Conservation (phyloP, 352 stramenopile species). For the Phytophthora pistaciae region DNA sequence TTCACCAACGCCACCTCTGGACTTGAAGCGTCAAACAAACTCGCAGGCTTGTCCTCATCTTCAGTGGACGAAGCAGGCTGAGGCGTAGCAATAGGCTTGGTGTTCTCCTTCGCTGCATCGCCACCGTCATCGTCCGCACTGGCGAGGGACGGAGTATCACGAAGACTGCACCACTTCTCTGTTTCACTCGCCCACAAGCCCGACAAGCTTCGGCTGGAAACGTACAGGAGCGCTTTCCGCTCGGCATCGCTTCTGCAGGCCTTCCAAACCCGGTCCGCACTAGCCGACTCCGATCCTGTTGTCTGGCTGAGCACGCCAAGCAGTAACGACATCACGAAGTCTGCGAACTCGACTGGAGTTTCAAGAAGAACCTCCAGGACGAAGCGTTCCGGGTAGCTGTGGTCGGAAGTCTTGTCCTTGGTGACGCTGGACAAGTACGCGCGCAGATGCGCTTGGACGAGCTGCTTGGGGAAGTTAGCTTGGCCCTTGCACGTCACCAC, state of each 20-base stretch:
- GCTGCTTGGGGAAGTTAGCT: conserved; percentile 69
- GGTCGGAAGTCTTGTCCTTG: conserved; percentile 7
- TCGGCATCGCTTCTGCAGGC: conserved; percentile 45
- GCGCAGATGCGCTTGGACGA: conserved; percentile 73
- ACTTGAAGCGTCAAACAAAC: conserved; percentile 13
- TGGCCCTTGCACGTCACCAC: conserved; percentile 60
- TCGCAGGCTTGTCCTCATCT: neutral
- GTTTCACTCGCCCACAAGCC: conserved; percentile 31
- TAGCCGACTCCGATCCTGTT: conserved; percentile 5
- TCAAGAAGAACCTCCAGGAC: conserved; percentile 64
- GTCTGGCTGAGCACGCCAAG: conserved; percentile 27
- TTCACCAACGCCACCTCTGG: conserved; percentile 4
- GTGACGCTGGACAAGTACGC: conserved; percentile 35
- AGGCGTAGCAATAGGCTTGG: neutral
- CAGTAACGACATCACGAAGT: conserved; percentile 56
- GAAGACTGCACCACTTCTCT: conserved; percentile 27
- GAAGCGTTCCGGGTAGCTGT: conserved; percentile 33
- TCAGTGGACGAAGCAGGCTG: conserved; percentile 2
- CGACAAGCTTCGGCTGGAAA: conserved; percentile 32
- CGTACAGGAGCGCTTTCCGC: conserved; percentile 33
- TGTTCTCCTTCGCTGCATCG: neutral
- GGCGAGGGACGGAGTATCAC: conserved; percentile 23
- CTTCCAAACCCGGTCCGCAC: conserved; percentile 45
- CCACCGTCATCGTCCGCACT: neutral
- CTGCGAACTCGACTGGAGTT: conserved; percentile 61